Conservation (phyloP, 495 filamentous ascomycete genomes). For the Penicillium diatomitis region DNA sequence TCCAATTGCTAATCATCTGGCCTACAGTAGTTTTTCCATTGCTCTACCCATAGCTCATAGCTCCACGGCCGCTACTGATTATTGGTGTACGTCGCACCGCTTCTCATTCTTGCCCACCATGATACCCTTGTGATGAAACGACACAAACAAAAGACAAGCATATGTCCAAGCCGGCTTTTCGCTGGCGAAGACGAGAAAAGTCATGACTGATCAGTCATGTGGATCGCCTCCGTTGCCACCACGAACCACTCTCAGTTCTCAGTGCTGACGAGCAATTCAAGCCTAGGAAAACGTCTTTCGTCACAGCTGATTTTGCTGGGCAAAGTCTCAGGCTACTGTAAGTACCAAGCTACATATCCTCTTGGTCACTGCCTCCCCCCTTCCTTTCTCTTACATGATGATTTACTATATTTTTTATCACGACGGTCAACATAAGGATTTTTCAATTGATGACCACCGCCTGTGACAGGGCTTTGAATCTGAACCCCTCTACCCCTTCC, state of each 20-base stretch:
- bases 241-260: constrained; percentile 11
- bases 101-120: constrained; percentile 1
- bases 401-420: constrained; percentile 66
- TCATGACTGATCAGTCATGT: constrained; percentile 38
- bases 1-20: constrained; percentile 18
- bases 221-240: constrained; percentile 7
- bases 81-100: constrained; percentile 27
- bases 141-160: constrained; percentile 49
- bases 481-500: constrained; percentile 34
- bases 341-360: constrained; percentile 12
- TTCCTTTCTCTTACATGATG: constrained; percentile 54
- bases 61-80: not conserved
- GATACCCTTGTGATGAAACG: constrained; percentile 39
- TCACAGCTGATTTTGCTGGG: constrained; percentile 2
- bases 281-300: constrained; percentile 5
- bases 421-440: constrained; percentile 92
- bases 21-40: constrained; percentile 7
- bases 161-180: constrained; percentile 45
- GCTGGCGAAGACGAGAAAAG: constrained; percentile 41
- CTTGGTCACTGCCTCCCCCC: not conserved
- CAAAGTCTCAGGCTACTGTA: constrained; percentile 5
- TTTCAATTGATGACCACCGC: constrained; percentile 82
- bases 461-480: constrained; percentile 75
- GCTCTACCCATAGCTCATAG: not conserved
- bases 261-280: constrained; percentile 22